Evolutionary conservation across 208 protist genomes (phyloP).

Genomic region (Trypanosoma conorhini): DNA sequence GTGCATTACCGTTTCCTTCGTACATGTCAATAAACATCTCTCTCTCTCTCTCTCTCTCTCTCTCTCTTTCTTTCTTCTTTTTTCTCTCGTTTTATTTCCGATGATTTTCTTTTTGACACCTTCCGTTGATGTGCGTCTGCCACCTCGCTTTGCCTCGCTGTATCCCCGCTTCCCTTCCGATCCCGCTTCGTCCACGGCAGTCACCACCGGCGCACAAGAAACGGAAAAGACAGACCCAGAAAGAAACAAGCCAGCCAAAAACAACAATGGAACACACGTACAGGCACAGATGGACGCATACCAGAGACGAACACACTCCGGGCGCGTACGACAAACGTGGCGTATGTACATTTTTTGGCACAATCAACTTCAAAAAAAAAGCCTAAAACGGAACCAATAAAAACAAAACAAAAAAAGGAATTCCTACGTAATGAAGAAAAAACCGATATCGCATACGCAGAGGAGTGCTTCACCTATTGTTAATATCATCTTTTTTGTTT

Average conservation of each 20-base stretch:
- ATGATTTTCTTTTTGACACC: not conserved
- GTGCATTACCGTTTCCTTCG: not conserved
- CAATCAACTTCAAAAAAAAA: not conserved
- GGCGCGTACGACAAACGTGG: not conserved
- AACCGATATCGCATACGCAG: not conserved
- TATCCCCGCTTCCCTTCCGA: not conserved
- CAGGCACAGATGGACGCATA: not conserved
- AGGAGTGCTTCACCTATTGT: not conserved
- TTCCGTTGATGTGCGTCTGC: not conserved
- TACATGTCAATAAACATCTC: not conserved
- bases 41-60: not conserved
- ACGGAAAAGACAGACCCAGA: not conserved
- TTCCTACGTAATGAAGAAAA: constrained; percentile 6
- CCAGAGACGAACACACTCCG: not conserved
- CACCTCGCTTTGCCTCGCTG: not conserved
- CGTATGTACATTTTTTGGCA: not conserved
- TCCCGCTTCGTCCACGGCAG: not conserved
- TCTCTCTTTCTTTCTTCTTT: not conserved
- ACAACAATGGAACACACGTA: not conserved
- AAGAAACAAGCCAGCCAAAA: not conserved
- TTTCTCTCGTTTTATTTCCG: no score
- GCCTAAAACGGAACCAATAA: not conserved
- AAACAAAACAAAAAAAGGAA: constrained; percentile 22
- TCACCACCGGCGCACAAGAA: not conserved
- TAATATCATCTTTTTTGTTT: not conserved